Evolutionary conservation across 176 grass and related monocot genomes (phyloP).

Genomic region (Triticum monococcum): DNA sequence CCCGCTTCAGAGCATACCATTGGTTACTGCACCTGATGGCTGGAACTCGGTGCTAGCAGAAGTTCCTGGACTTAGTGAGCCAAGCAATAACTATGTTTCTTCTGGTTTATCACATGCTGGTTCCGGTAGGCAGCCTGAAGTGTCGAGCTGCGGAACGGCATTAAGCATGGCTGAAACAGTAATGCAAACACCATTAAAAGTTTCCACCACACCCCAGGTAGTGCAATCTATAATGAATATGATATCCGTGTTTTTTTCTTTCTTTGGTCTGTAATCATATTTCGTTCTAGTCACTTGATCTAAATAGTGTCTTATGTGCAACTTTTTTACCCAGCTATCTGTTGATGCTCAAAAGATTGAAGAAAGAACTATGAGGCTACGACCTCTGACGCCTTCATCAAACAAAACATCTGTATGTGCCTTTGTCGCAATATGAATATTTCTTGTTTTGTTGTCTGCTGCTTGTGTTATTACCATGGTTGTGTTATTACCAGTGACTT

Average conservation of each 20-base stretch:
- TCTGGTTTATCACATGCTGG: constrained; percentile 23
- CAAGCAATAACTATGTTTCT: constrained; percentile 30
- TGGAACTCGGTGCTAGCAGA: constrained; percentile 69
- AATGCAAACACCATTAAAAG: constrained; percentile 57
- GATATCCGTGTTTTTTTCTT: constrained; percentile 1
- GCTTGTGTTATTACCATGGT: neutral
- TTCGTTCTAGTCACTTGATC: neutral
- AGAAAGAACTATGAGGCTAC: constrained; percentile 56
- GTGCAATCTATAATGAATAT: constrained; percentile 8
- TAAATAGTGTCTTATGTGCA: neutral
- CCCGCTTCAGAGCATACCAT: constrained; percentile 58
- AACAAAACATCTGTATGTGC: constrained; percentile 61
- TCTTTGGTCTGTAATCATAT: neutral
- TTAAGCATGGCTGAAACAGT: constrained; percentile 82
- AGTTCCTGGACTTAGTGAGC: constrained; percentile 45
- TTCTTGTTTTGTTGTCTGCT: neutral
- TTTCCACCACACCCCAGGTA: constrained; percentile 58
- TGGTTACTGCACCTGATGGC: constrained; percentile 29
- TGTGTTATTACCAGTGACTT: neutral
- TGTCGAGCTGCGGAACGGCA: constrained; percentile 12
- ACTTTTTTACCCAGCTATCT: constrained; percentile 45
- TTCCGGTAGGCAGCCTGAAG: constrained; percentile 32
- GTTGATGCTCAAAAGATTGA: constrained; percentile 73
- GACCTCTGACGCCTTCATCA: constrained; percentile 61
- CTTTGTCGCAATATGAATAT: neutral